These are phyloP conservation scores for Lentinula guzmanii DNA, from an alignment of 768 basidiomycete species.

Conservation along the genomic window DNA sequence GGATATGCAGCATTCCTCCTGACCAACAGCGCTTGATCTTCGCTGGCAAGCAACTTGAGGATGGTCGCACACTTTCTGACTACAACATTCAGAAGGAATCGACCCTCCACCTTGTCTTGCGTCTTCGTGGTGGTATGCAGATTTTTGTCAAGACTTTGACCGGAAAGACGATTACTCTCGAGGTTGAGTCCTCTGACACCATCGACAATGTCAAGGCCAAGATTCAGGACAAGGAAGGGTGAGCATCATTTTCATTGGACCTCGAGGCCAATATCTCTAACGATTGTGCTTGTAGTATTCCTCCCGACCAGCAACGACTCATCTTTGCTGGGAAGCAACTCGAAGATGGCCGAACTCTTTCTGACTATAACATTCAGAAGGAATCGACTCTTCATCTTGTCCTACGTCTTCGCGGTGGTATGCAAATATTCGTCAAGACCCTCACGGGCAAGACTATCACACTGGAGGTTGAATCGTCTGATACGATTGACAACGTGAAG, in stretches of 20 bases:
- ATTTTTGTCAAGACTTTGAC: conserved; percentile 57
- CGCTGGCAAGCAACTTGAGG: conserved; percentile 74
- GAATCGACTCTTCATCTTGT: conserved; percentile 60
- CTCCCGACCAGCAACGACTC: conserved; percentile 5
- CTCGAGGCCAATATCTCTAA: no score
- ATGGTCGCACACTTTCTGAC: conserved; percentile 62
- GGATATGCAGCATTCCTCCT: conserved; percentile 40
- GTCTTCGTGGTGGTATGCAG: conserved; percentile 41
- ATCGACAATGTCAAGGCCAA: conserved; percentile 73
- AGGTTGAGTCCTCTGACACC: conserved; percentile 70
- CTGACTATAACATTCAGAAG: conserved; percentile 67
- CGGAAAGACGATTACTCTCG: conserved; percentile 69
- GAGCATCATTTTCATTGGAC: neutral
- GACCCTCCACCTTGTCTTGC: conserved; percentile 61
- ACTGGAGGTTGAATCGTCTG: conserved; percentile 67
- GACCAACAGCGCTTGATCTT: conserved; percentile 75
- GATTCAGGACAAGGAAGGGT: conserved; percentile 68
- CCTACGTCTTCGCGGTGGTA: conserved; percentile 33
- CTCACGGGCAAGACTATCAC: conserved; percentile 71
- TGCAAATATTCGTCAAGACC: conserved; percentile 50
- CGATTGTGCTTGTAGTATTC: conserved; percentile 28
- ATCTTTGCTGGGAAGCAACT: conserved; percentile 87
- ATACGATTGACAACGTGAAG: conserved; percentile 73
- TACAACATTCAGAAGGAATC: conserved; percentile 75
- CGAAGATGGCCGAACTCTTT: conserved; percentile 80